Evolutionary conservation across 306 rosid genomes (phyloP).

Genomic region (Rosa multiflora): DNA sequence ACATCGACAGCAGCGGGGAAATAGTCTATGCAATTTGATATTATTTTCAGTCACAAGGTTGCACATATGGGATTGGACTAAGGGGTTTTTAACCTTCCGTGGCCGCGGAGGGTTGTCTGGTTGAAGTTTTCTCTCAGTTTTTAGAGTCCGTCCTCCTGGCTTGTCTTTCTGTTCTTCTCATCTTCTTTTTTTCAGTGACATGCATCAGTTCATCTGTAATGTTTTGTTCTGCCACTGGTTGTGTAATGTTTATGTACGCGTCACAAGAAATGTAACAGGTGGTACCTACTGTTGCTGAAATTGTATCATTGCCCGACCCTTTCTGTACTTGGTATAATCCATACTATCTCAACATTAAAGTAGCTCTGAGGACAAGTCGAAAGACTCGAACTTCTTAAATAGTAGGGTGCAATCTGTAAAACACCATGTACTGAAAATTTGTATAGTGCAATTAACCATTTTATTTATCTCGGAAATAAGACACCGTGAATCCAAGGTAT

Average conservation of each 20-base stretch:
- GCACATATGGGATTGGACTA: conserved; percentile 31
- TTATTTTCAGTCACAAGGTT: conserved; percentile 18
- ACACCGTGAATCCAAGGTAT: background rate
- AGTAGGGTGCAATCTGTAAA: background rate
- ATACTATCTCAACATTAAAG: background rate
- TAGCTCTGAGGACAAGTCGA: background rate
- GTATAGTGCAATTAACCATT: background rate
- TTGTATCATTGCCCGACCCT: background rate
- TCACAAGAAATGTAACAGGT: conserved; percentile 4
- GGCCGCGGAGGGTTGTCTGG: conserved; percentile 25
- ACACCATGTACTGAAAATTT: too few relatives aligned
- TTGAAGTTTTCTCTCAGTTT: conserved; percentile 22
- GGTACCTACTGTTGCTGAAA: background rate
- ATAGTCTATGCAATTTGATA: conserved; percentile 74
- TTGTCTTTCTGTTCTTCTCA: conserved; percentile 19
- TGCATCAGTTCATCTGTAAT: background rate
- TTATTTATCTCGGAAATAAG: too few relatives aligned
- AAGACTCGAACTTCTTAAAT: background rate
- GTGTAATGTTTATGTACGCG: background rate
- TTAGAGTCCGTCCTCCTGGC: conserved; percentile 23
- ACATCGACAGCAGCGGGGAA: conserved; percentile 91
- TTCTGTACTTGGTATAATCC: background rate
- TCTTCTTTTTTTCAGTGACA: background rate
- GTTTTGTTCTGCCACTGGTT: conserved; percentile 13
- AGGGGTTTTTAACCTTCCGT: conserved; percentile 16